These are phyloP conservation scores for Eucalyptus erythrocorys DNA, from an alignment of 345 rosid genomes.

Conservation along the genomic window DNA sequence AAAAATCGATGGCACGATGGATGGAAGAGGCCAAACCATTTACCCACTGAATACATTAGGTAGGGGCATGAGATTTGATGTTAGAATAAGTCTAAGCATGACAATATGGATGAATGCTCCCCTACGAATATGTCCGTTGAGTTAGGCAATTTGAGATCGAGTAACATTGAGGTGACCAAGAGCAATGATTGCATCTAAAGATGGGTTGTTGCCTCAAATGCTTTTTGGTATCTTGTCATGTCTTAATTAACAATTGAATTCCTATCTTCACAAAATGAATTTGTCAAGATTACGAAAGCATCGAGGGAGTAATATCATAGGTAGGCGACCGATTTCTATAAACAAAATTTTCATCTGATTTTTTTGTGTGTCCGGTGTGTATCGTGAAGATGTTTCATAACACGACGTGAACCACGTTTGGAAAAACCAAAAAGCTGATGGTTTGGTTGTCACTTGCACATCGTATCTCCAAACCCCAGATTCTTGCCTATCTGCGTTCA, in stretches of 20 bases:
- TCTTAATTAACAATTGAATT: fast-evolving
- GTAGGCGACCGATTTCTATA: fast-evolving
- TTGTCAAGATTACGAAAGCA: fast-evolving
- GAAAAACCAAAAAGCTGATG: background rate
- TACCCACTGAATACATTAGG: background rate
- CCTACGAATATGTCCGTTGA: background rate
- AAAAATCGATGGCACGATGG: background rate
- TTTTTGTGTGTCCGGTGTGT: fast-evolving
- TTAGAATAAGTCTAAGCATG: background rate
- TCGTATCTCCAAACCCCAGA: background rate
- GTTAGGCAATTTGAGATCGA: background rate
- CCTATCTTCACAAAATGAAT: fast-evolving
- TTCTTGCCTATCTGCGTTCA: background rate
- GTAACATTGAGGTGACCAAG: no score
- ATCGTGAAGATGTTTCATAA: background rate
- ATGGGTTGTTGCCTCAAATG: no score
- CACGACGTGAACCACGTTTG: background rate
- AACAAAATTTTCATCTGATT: no score
- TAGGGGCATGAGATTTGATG: background rate
- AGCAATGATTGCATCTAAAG: fast-evolving
- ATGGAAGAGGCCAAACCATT: background rate
- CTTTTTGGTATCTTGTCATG: fast-evolving
- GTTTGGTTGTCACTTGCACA: background rate
- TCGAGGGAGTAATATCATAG: fast-evolving
- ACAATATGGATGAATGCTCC: background rate